A percentile compares a stretch with the other conserved stretches of the same genome.
Conservation (phyloP, 345 rosid species). For the Dimocarpus longan region DNA sequence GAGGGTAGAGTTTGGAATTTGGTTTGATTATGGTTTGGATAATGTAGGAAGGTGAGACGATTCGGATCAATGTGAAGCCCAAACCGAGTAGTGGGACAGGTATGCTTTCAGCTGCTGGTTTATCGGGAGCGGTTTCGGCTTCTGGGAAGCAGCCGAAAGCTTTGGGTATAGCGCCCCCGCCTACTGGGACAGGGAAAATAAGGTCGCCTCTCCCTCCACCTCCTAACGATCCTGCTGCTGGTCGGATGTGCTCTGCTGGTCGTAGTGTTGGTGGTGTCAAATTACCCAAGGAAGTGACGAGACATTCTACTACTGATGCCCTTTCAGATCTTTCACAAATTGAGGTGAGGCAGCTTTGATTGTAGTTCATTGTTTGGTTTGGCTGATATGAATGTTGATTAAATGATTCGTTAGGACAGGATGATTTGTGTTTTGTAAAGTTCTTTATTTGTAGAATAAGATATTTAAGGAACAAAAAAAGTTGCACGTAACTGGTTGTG, state of each 20-base stretch:
- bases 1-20: not conserved
- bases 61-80: constrained; percentile 91
- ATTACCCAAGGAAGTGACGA: constrained; percentile 38
- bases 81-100: constrained; percentile 87
- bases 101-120: constrained; percentile 93
- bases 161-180: constrained; percentile 82
- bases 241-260: constrained; percentile 46
- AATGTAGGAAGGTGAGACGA: constrained; percentile 97
- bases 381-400: no score
- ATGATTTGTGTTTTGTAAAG: not conserved
- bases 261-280: constrained; percentile 22
- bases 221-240: constrained; percentile 79
- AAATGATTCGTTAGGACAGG: not conserved
- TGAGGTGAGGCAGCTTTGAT: constrained; percentile 52
- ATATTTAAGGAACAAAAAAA: not conserved
- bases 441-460: not conserved
- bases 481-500: not conserved
- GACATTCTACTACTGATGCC: constrained; percentile 47
- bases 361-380: not conserved
- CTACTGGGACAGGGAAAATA: constrained; percentile 53
- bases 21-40: constrained; percentile 9
- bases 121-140: constrained; percentile 55
- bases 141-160: constrained; percentile 65
- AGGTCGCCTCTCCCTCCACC: constrained; percentile 94
- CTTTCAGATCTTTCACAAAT: constrained; percentile 74